These are phyloP conservation scores for Aspergillus tanneri DNA, from an alignment of 2,329 filamentous ascomycete genomes.

Conservation along the genomic window DNA sequence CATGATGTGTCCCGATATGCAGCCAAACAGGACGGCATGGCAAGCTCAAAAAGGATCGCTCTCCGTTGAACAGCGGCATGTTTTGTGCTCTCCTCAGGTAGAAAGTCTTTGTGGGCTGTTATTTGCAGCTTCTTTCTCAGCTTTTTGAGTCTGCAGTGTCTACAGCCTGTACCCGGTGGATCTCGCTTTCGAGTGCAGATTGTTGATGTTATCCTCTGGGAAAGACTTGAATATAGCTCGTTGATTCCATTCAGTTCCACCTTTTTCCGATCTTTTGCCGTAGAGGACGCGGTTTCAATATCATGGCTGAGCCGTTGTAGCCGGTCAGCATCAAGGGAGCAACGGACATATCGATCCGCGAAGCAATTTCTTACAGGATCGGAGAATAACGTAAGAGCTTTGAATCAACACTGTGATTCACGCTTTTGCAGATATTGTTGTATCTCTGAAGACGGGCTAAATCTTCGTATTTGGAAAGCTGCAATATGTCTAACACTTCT, in stretches of 20 bases:
- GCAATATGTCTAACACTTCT: not conserved
- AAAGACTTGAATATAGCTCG: not conserved
- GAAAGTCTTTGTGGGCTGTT: slow-evolving; percentile 4
- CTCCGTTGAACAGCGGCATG: not conserved
- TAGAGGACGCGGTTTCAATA: not conserved
- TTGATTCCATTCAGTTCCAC: too few species aligned
- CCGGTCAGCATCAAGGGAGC: not conserved
- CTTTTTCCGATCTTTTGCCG: too few species aligned
- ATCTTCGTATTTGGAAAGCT: not conserved
- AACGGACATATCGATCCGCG: not conserved
- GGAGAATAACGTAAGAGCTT: not conserved
- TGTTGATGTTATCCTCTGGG: not conserved
- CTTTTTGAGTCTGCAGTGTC: not conserved
- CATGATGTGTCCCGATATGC: slow-evolving; percentile 7
- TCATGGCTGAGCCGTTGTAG: not conserved
- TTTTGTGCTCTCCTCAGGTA: not conserved
- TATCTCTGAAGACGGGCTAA: slow-evolving; percentile 1
- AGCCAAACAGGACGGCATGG: not conserved
- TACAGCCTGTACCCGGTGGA: not conserved
- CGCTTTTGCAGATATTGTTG: not conserved
- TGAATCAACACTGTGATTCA: not conserved
- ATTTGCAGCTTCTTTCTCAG: not conserved
- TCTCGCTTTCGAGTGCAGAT: not conserved
- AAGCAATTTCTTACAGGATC: not conserved
- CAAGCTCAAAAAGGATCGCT: slow-evolving; percentile 1